Base-by-base conservation (phyloP, 2,329 filamentous ascomycete species). In the Phialemoniopsis sp. region DNA sequence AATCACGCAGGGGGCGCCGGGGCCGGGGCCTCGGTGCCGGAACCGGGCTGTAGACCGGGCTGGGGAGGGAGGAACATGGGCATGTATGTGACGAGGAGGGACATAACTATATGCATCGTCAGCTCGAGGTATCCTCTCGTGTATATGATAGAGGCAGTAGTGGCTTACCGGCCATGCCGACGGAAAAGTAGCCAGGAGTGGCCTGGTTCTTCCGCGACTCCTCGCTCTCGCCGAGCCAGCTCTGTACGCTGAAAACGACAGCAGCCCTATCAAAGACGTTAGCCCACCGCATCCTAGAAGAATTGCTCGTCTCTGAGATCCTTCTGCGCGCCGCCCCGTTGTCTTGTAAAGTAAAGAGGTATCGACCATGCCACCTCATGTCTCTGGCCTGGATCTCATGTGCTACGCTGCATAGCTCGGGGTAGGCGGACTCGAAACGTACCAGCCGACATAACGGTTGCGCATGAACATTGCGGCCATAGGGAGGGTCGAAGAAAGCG, bases 391-490 rank as follows among this genome's bases (percentile, higher is more conserved):
- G n/a, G n/a, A n/a, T n/a, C n/a, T n/a, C n/a, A n/a, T n/a, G n/a
- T n/a, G n/a, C n/a, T n/a, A n/a, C n/a, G n/a, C n/a, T n/a, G n/a
- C n/a, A n/a, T n/a, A 3, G 29, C 16, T 34, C 15, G 28, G 14
- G 28, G 14, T 13, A 15, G n/a, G 29, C 17, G 12, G 21, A 26
- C 10, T 26, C 21, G 6, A 14, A 34, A 59, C 69, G 44, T 63
- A 80, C 77, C 80, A 84, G 57, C 80, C 80, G 42, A 84, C 67
- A 55, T 78, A 93, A 76, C 87, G 86, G 68, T 95, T 95, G 51
- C 89, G 78, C 53, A 86, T 93, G 60, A 95, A 93, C 76, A 95
- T 94, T 47, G 90, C 90, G 42, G 88, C 89, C 91, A 96, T 96
- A 43, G 91, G 91, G 57, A 97, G 72, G 29, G 90, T 94, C 57